Conservation (phyloP, 805 yeast species). For the Debaryomyces prosopidis region DNA sequence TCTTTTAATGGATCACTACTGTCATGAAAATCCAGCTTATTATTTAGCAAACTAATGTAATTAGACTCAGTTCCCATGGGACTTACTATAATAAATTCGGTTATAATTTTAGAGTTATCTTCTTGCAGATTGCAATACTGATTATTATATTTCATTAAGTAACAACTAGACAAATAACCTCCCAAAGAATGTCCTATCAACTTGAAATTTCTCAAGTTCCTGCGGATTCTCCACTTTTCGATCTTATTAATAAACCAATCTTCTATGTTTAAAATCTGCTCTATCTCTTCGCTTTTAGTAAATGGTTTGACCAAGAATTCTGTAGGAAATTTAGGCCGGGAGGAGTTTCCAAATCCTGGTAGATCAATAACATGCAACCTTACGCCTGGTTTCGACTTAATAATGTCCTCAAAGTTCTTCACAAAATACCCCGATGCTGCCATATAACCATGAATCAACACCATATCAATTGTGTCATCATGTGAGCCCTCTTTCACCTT, state of each 20-base stretch:
- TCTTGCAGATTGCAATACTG: constrained; percentile 6
- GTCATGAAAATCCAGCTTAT: constrained; percentile 32
- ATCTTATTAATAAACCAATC: constrained; percentile 43
- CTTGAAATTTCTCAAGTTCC: constrained; percentile 25
- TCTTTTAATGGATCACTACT: constrained; percentile 40
- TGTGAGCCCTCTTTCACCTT: constrained; percentile 9
- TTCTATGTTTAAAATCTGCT: constrained; percentile 33
- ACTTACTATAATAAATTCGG: constrained; percentile 31
- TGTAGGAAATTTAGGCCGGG: constrained; percentile 38
- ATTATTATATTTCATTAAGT: constrained; percentile 38
- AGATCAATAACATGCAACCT: constrained; percentile 40
- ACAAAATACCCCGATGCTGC: constrained; percentile 45
- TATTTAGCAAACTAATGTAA: constrained; percentile 31
- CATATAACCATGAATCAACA: constrained; percentile 45
- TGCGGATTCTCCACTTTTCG: constrained; percentile 34
- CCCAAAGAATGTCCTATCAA: constrained; percentile 46
- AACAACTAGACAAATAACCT: constrained; percentile 40
- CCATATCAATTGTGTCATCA: constrained; percentile 23
- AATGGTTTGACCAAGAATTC: constrained; percentile 22
- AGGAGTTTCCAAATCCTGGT: constrained; percentile 46
- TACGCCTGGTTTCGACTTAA: constrained; percentile 30
- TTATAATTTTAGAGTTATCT: constrained; percentile 16
- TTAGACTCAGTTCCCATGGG: constrained; percentile 48
- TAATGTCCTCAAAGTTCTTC: constrained; percentile 36
- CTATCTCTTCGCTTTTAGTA: constrained; percentile 22